Percentiles rank a stretch among this genome's conserved stretches.
Evolutionary conservation across 108 stramenopile genomes (phyloP).

Genomic region (Chaetoceros tenuissimus): DNA sequence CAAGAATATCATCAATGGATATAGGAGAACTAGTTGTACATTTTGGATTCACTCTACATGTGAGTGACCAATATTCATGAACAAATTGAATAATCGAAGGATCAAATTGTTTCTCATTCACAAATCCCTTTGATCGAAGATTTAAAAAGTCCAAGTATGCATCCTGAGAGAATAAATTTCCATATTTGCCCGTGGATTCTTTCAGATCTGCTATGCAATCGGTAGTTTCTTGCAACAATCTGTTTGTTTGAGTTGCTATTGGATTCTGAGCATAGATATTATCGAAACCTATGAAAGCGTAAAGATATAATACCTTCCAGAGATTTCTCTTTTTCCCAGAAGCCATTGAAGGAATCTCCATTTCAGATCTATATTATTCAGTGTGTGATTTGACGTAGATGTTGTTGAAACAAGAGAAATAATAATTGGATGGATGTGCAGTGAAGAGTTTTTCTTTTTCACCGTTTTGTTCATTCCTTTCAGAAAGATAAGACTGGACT

Average conservation of each 20-base stretch:
- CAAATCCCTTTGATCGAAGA: background rate
- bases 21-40: background rate
- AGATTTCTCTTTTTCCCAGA: too few species aligned
- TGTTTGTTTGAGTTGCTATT: background rate
- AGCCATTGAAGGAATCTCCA: background rate
- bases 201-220: background rate
- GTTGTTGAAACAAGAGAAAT: too few species aligned
- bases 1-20: background rate
- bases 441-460: too few species aligned
- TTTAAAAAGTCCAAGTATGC: background rate
- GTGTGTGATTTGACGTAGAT: background rate
- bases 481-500: background rate
- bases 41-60: background rate
- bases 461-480: background rate
- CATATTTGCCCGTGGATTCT: background rate
- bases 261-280: too few species aligned
- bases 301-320: too few species aligned
- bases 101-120: background rate
- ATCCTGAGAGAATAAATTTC: background rate
- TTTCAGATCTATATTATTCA: background rate
- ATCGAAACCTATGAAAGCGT: too few species aligned
- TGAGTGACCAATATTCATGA: background rate
- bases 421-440: too few species aligned
- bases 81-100: background rate
- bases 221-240: background rate